Evolutionary conservation across 2,329 filamentous ascomycete genomes (phyloP).

Genomic region (Chalaropsis thielavioides): DNA sequence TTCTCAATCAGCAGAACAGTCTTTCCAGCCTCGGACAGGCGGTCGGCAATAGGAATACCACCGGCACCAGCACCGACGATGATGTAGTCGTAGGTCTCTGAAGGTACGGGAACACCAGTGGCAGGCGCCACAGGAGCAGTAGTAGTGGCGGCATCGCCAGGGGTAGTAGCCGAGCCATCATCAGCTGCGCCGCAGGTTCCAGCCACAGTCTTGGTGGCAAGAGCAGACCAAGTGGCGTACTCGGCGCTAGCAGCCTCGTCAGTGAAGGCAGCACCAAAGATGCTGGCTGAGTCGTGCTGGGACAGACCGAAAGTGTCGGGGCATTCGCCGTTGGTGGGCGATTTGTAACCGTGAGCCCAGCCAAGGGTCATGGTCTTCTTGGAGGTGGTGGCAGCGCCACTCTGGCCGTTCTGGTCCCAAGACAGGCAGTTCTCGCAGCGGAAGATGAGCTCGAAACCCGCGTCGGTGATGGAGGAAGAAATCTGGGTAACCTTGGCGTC

Average conservation of each 20-base stretch:
- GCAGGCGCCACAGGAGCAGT: constrained; percentile 24
- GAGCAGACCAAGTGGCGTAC: constrained; percentile 31
- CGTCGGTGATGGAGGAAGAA: constrained; percentile 40
- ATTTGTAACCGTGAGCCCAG: constrained; percentile 38
- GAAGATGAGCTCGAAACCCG: constrained; percentile 41
- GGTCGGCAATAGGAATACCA: constrained; percentile 46
- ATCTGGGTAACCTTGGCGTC: constrained; percentile 48
- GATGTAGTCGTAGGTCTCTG: constrained; percentile 40
- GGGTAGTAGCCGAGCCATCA: background rate
- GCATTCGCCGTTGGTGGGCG: constrained; percentile 30
- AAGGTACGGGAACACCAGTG: constrained; percentile 8
- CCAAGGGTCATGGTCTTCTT: constrained; percentile 35
- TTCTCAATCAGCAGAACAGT: constrained; percentile 50
- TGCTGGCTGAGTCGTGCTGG: constrained; percentile 35
- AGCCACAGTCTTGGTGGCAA: constrained; percentile 30
- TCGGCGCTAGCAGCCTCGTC: constrained; percentile 19
- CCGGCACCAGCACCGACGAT: constrained; percentile 48
- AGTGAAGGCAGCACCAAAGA: constrained; percentile 33
- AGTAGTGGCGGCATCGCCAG: constrained; percentile 18
- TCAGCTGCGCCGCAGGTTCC: constrained; percentile 23
- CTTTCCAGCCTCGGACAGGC: constrained; percentile 42
- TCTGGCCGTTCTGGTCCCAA: constrained; percentile 37
- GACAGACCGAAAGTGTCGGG: constrained; percentile 32
- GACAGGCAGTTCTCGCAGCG: constrained; percentile 25
- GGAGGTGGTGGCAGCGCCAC: constrained; percentile 32